Evolutionary conservation across 2,329 filamentous ascomycete genomes (phyloP).

Genomic region (Claviceps citrina): DNA sequence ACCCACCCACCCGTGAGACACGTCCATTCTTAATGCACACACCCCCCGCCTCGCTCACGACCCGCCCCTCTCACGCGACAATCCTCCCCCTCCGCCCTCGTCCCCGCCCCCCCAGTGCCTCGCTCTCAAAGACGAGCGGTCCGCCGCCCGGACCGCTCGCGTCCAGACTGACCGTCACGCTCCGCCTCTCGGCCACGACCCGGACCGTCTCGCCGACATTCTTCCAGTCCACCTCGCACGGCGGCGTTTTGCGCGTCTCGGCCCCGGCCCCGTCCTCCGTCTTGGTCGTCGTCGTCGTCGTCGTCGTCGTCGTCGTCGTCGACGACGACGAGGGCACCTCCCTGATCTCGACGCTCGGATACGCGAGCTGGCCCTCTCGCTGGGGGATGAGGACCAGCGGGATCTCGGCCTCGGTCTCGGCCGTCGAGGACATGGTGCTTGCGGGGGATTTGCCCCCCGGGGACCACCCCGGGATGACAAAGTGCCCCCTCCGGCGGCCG

Average conservation of each 20-base stretch:
- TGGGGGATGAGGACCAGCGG: slow-evolving; percentile 67
- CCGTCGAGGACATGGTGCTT: slow-evolving; percentile 25
- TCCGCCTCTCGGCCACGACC: slow-evolving; percentile 54
- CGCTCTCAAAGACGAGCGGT: slow-evolving; percentile 50
- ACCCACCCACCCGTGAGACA: too few species aligned
- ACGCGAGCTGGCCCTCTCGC: slow-evolving; percentile 58
- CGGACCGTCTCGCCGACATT: slow-evolving; percentile 64
- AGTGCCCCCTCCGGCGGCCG: slow-evolving; percentile 65
- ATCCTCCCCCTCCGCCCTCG: slow-evolving; percentile 18
- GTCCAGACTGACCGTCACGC: slow-evolving; percentile 60
- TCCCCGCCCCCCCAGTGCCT: slow-evolving; percentile 17
- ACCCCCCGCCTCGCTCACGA: too few species aligned
- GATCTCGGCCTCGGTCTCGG: slow-evolving; percentile 42
- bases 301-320: slow-evolving; percentile 10
- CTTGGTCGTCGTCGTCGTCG: neutral
- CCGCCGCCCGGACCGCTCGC: slow-evolving; percentile 49
- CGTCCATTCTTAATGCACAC: too few species aligned
- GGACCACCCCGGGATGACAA: slow-evolving; percentile 40
- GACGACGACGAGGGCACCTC: slow-evolving; percentile 27
- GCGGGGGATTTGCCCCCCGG: slow-evolving; percentile 26
- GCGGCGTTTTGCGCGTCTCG: slow-evolving; percentile 10
- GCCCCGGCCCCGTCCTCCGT: slow-evolving; percentile 10
- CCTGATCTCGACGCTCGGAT: slow-evolving; percentile 66
- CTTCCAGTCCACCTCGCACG: slow-evolving; percentile 65
- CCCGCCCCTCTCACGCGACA: slow-evolving; percentile 16